Evolutionary conservation across 768 basidiomycete species (phyloP).

Genomic region (Tephrocybe sp.): DNA sequence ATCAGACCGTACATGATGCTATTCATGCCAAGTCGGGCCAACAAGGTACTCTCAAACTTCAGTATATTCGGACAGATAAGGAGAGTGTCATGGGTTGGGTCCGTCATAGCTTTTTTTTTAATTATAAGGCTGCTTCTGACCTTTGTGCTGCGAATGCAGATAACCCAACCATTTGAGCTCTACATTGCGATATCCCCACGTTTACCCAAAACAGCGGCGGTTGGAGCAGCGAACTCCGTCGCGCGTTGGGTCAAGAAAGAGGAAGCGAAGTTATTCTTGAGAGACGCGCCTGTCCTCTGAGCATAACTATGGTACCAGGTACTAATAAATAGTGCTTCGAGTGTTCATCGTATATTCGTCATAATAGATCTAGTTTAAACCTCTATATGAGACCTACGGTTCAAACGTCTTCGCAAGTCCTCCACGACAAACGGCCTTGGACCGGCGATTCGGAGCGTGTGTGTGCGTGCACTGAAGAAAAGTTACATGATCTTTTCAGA

Average conservation of each 20-base stretch:
- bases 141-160: conserved; percentile 41
- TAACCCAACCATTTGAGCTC: conserved; percentile 91
- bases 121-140: neutral
- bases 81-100: conserved; percentile 97
- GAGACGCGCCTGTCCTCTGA: conserved; percentile 87
- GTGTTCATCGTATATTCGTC: too few relatives aligned
- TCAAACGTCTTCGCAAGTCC: too few relatives aligned
- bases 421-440: too few relatives aligned
- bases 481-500: too few relatives aligned
- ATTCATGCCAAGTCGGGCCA: conserved; percentile 91
- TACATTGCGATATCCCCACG: conserved; percentile 81
- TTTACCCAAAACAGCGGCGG: conserved; percentile 83
- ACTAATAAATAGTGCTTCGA: too few relatives aligned
- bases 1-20: conserved; percentile 84
- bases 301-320: neutral
- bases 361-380: too few relatives aligned
- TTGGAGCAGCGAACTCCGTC: conserved; percentile 87
- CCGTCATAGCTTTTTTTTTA: conserved; percentile 23
- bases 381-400: too few relatives aligned
- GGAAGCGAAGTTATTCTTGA: conserved; percentile 76
- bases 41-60: conserved; percentile 75
- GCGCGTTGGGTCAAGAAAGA: conserved; percentile 91
- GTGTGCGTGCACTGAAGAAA: too few relatives aligned
- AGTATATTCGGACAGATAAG: conserved; percentile 80
- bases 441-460: too few relatives aligned